Base-by-base conservation (phyloP, 768 basidiomycete genomes). In the Psilocybe cyanescens region DNA sequence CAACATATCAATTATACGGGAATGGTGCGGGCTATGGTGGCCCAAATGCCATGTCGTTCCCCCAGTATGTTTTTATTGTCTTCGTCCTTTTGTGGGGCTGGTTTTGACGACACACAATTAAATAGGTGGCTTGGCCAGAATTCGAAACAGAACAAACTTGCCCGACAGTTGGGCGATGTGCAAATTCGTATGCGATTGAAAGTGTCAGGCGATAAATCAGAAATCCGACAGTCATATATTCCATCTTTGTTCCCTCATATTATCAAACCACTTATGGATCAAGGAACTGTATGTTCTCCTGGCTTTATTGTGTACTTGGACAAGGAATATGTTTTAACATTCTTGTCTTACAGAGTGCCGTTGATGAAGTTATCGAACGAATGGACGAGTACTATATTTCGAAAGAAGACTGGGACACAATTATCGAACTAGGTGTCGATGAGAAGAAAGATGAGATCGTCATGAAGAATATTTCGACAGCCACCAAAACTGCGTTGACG, bases 351-450 rank as follows among this genome's bases (percentile, higher is more conserved):
- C 71, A 95, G 94, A 85, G 84, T 64, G 90, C 86, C 0, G 84
- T 98, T 4, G 88, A 91, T 1, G 87, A 90, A 8, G 86, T 95
- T 37, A 97, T 99, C 59, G 81, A 85, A 28, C 78, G 79, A 5
- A 97, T 99, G 95, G 97, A 99, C 72, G 90, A 91, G 50, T 99
- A 99, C 72, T 98, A 87, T 74, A 75, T 99, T 33, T 88, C 89
- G 3, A 92, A 91, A 65, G 97, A 99, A 30, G 97, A 99, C 69
- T 99, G 96, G 97, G 97, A 99, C 68, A 89, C 94, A 8, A 81
- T 99, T 55, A 85, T 99, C 56, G 97, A 99, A 71, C 83, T 99
- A 8, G 97, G 97, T 0, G 84, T 99, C 7, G 97, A 87, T 59
- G 82, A 90, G 5, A 83, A 88, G 70, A 86, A 84, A 60, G 92